Conservation (phyloP, 371 early-diverging fungal species). For the Smittium mucronatum region DNA sequence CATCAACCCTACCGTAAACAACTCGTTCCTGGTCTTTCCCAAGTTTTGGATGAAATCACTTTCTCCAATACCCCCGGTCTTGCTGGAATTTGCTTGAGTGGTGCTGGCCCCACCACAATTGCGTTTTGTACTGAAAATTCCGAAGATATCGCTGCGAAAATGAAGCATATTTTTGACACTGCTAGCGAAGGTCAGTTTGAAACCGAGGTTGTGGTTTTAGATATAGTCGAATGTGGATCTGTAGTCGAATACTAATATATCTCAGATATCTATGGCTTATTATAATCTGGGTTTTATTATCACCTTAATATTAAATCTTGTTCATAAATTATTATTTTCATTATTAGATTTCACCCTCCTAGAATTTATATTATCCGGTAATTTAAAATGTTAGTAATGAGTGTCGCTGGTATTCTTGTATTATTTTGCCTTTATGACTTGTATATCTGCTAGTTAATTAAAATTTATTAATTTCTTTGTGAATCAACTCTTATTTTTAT, state of each 20-base stretch:
- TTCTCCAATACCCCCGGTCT: constrained; percentile 66
- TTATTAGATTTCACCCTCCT: too few species aligned
- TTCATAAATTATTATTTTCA: too few species aligned
- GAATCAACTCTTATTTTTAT: too few species aligned
- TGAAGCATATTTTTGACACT: constrained; percentile 49
- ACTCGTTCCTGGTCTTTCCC: constrained; percentile 86
- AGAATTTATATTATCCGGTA: too few species aligned
- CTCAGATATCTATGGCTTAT: too few species aligned
- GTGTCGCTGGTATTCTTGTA: too few species aligned
- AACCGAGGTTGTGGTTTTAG: constrained; percentile 2
- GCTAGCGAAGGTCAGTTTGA: not conserved
- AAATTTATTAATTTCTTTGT: too few species aligned
- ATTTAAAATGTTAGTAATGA: too few species aligned
- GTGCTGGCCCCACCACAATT: constrained; percentile 93
- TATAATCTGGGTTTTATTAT: too few species aligned
- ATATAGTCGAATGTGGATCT: not conserved
- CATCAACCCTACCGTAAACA: constrained; percentile 89
- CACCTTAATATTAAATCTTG: too few species aligned
- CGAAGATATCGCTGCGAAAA: constrained; percentile 49
- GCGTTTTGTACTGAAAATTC: constrained; percentile 66
- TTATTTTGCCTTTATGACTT: too few species aligned
- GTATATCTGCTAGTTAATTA: too few species aligned
- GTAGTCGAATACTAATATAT: not conserved
- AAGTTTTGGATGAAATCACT: constrained; percentile 58
- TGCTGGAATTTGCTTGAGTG: constrained; percentile 83